phyloP scores from a whole-genome alignment of 495 filamentous ascomycete genomes.

The Annulohypoxylon bovei region DNA sequence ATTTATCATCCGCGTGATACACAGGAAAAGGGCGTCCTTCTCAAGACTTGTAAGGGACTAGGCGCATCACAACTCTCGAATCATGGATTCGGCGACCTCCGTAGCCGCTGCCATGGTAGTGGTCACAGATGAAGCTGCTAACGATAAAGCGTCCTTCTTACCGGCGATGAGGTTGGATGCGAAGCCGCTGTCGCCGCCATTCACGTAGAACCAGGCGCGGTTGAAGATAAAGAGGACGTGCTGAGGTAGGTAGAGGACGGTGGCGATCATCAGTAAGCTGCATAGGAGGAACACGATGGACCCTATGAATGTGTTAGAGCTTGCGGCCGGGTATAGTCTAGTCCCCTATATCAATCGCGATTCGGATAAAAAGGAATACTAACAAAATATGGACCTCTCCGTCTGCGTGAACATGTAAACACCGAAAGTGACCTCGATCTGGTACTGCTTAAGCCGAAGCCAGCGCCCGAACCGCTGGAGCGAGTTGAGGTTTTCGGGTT shows the following conservation, averaged over 20 bases:
- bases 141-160: constrained; percentile 45
- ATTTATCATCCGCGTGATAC: constrained; percentile 6
- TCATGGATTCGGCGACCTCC: constrained; percentile 45
- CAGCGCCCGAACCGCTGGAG: constrained; percentile 57
- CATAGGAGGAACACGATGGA: constrained; percentile 88
- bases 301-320: constrained; percentile 62
- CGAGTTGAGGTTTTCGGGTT: constrained; percentile 47
- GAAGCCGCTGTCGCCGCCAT: constrained; percentile 71
- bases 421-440: constrained; percentile 60
- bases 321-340: neutral
- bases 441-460: constrained; percentile 62
- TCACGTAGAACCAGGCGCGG: constrained; percentile 94
- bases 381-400: constrained; percentile 62
- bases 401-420: constrained; percentile 61
- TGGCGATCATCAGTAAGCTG: constrained; percentile 84
- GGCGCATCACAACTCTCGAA: constrained; percentile 50
- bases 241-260: constrained; percentile 90
- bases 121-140: constrained; percentile 45
- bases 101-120: constrained; percentile 43
- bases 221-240: constrained; percentile 80
- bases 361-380: constrained; percentile 16
- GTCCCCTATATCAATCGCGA: neutral
- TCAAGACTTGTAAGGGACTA: neutral
- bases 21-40: neutral
- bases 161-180: constrained; percentile 47